Conservation (phyloP, 2,329 filamentous ascomycete species). For the Stagonosporopsis rhizophila region DNA sequence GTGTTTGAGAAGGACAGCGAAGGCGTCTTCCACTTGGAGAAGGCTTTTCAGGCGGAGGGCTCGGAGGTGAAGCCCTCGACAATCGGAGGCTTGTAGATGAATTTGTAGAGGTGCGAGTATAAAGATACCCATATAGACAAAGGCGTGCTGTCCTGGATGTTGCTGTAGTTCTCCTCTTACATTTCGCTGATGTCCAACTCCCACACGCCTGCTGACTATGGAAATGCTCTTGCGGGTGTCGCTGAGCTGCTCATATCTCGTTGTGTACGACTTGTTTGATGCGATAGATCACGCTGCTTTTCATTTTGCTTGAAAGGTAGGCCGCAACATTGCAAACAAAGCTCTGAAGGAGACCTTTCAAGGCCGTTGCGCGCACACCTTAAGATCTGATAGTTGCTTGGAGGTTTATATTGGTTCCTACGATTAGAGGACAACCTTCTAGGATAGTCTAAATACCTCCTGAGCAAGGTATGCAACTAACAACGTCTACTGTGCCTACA, state of each 20-base stretch:
- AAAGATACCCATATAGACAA: slow-evolving; percentile 14
- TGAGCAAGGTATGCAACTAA: too few relatives aligned
- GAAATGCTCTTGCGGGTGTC: slow-evolving; percentile 10
- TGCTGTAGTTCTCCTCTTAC: background rate
- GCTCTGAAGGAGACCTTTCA: too few relatives aligned
- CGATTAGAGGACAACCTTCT: too few relatives aligned
- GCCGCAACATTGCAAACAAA: too few relatives aligned
- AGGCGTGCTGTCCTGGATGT: background rate
- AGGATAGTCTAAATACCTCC: too few relatives aligned
- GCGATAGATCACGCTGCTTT: too few relatives aligned
- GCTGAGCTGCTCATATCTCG: background rate
- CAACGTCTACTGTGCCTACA: too few relatives aligned
- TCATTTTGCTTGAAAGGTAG: too few relatives aligned
- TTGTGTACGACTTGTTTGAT: background rate
- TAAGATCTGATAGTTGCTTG: too few relatives aligned
- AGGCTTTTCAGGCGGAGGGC: slow-evolving; percentile 48
- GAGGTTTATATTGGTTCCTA: too few relatives aligned
- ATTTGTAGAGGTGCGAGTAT: background rate
- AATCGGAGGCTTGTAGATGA: slow-evolving; percentile 40
- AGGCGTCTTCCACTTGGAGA: slow-evolving; percentile 70
- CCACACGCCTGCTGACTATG: background rate
- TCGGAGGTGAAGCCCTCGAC: slow-evolving; percentile 39
- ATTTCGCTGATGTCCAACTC: background rate
- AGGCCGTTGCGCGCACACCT: too few relatives aligned
- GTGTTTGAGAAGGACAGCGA: slow-evolving; percentile 78